Conservation (phyloP, 1,139 yeast species). For the Pichia sp. region DNA sequence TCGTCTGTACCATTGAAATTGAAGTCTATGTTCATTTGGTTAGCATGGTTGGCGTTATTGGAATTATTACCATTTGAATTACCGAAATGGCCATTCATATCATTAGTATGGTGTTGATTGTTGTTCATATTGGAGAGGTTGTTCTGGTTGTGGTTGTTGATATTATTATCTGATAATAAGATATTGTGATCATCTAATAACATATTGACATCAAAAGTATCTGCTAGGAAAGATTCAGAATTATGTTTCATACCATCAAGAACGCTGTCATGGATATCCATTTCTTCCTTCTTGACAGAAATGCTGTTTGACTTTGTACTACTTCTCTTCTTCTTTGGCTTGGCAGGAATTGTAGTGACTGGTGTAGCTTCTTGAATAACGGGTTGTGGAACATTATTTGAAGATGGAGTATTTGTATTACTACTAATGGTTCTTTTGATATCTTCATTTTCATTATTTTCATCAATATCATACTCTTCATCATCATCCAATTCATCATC, state of each 20-base stretch:
- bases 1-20: too few species aligned
- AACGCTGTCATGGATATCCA: background rate
- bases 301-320: background rate
- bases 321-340: background rate
- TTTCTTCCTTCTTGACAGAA: background rate
- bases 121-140: background rate
- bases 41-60: too few species aligned
- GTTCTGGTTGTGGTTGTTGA: background rate
- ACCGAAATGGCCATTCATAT: too few species aligned
- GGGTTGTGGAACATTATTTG: too few species aligned
- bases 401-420: background rate
- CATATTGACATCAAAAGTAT: constrained; percentile 9
- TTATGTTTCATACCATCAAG: background rate
- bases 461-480: background rate
- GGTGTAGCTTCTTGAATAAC: too few species aligned
- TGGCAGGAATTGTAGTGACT: background rate
- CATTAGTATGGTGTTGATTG: background rate
- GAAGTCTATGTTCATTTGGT: too few species aligned
- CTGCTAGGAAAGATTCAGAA: constrained; percentile 2
- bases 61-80: too few species aligned
- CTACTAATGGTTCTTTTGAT: too few species aligned
- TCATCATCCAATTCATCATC: constrained; percentile 1
- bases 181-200: constrained; percentile 3
- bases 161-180: background rate
- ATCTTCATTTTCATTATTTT: background rate